Base-by-base conservation (phyloP, 331 rosid species). In the Acacia concinna region DNA sequence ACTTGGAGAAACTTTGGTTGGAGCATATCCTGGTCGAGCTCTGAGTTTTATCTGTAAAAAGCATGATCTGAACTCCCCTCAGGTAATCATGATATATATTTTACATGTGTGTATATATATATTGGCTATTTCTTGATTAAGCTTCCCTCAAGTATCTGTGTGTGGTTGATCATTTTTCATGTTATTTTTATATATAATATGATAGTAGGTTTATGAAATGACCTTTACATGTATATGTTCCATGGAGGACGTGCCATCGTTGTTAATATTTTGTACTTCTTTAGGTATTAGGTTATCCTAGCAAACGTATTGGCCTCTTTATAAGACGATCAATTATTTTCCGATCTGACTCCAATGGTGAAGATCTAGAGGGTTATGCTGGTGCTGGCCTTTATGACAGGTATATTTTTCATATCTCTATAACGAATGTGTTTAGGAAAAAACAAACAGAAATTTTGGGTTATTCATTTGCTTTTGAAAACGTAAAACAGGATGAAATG, bases 341-440 rank as follows among this genome's bases (percentile, higher is more conserved):
- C 79, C 94, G 99, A 76, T 96, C 99, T 7, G 99, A 96, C 84
- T 96, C 98, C 85, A 96, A 96, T 47, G 99, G 99, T 38, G 99
- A 96, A 88, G 99, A 96, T 83, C 96, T 96, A 1, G 99, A 91
- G 85, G 99, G 99, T 47, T 96, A 96, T 88, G 99, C 98, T 43
- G 99, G 99, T 83, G 99, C 99, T n/a, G 99, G 99, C 59, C 98
- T 96, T 79, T 96, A 96, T 68, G 99, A 96, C 91, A 96, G 99
- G 99, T 95, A 84, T 65, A 73, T 34, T 76, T 66, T 70, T 18
- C 49, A 68, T 54, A 28, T 25, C 46, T 75, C 83, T 12, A 47
- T 28, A 52, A 34, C 40, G 59, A 44, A 10, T 71, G 20, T 79
- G 70, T 43, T 75, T 32, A 1, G 3, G 6, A 1, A 8, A 2